These are phyloP conservation scores for Dichomitus squalens DNA, from an alignment of 1,284 basidiomycete genomes.

Conservation along the genomic window DNA sequence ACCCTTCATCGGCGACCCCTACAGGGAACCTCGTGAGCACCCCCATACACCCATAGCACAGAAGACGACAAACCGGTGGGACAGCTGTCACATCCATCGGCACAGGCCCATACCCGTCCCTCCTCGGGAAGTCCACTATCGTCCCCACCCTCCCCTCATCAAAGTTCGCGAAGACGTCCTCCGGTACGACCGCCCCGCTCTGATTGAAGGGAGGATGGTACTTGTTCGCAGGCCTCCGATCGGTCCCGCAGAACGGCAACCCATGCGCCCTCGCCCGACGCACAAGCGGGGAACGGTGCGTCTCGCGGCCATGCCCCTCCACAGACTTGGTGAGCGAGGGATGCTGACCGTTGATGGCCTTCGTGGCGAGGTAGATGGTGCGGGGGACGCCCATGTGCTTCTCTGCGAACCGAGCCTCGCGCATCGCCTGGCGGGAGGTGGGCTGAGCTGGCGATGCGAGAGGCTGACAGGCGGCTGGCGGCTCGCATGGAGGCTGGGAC, in stretches of 20 bases:
- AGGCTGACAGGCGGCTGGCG: no score
- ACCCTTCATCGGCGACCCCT: no score
- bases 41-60: no score
- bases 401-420: neutral
- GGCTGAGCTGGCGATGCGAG: neutral
- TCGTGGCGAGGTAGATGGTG: neutral
- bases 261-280: neutral
- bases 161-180: no score
- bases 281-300: neutral
- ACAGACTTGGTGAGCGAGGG: neutral
- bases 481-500: neutral
- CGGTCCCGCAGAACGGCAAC: neutral
- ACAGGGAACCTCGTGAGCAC: no score
- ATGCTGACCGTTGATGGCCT: neutral
- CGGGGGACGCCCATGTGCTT: neutral
- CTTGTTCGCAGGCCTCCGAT: neutral
- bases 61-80: no score
- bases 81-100: no score
- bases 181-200: no score
- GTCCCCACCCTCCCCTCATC: no score
- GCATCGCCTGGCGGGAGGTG: neutral
- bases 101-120: no score
- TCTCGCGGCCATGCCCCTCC: neutral
- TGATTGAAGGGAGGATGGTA: neutral
- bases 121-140: no score